phyloP scores from a whole-genome alignment of 805 yeast species.

The Candida khao-thaluensis region DNA sequence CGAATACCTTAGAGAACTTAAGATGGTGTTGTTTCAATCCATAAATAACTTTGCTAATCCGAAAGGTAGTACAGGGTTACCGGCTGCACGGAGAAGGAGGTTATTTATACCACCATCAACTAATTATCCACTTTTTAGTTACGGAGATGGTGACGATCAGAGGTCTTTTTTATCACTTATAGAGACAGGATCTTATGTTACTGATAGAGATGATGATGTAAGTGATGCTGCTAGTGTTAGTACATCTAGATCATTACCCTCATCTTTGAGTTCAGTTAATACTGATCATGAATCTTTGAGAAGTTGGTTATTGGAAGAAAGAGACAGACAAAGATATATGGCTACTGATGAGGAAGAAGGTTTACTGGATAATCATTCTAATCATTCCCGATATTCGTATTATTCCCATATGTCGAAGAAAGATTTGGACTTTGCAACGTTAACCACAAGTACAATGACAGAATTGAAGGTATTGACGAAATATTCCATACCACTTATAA shows the following conservation, averaged over 20 bases:
- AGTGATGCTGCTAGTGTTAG: conserved; percentile 44
- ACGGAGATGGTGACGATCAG: conserved; percentile 46
- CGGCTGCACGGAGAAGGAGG: conserved; percentile 38
- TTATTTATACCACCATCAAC: conserved; percentile 46
- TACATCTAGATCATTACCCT: conserved; percentile 42
- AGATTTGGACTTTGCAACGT: conserved; percentile 27
- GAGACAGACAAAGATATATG: conserved; percentile 33
- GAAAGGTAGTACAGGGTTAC: conserved; percentile 27
- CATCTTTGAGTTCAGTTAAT: conserved; percentile 37
- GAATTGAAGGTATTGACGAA: conserved; percentile 30
- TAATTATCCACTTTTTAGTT: conserved; percentile 39
- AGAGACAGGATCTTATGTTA: conserved; percentile 33
- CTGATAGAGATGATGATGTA: conserved; percentile 25
- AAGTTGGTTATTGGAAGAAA: conserved; percentile 44
- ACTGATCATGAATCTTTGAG: conserved; percentile 30
- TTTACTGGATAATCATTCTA: conserved; percentile 15
- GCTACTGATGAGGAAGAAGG: conserved; percentile 19
- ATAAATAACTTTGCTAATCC: conserved; percentile 44
- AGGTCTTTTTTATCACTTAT: conserved; percentile 42
- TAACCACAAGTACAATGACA: conserved; percentile 25
- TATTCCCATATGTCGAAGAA: conserved; percentile 16
- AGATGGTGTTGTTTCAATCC: conserved; percentile 40
- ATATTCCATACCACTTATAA: conserved; percentile 39
- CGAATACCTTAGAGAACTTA: no score
- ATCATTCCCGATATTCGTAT: conserved; percentile 7